Percentiles rank a stretch among this genome's conserved stretches.
These are phyloP conservation scores for Syzygium malaccense DNA, from an alignment of 441 rosid genomes.

Conservation along the genomic window DNA sequence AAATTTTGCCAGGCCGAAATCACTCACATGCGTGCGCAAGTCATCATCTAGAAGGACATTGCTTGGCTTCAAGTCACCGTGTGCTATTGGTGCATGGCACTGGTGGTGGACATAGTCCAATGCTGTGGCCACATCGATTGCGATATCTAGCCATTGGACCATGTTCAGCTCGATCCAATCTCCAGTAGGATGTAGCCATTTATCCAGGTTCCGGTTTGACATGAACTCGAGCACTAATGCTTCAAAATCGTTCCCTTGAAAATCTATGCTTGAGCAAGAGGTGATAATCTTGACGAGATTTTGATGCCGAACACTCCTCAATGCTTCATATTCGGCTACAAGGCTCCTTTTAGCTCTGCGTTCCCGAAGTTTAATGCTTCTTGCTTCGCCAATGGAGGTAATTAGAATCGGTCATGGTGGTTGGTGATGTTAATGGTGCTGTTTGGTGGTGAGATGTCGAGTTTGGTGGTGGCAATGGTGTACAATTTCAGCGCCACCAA, in stretches of 20 bases:
- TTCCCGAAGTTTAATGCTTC: neutral
- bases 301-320: neutral
- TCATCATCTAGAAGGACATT: neutral
- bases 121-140: neutral
- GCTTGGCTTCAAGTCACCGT: neutral
- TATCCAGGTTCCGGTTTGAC: neutral
- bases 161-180: neutral
- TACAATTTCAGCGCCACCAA: no score
- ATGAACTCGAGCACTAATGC: neutral
- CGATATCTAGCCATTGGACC: neutral
- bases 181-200: neutral
- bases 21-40: neutral
- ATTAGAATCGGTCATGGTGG: no score
- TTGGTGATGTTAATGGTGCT: no score
- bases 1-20: neutral
- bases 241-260: neutral
- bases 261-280: neutral
- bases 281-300: constrained; percentile 4
- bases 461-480: no score
- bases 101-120: neutral
- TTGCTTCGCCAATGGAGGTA: no score
- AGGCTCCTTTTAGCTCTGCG: neutral
- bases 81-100: neutral
- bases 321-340: neutral
- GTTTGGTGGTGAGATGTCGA: no score